phyloP scores from a whole-genome alignment of 768 basidiomycete genomes.

The Pholiota microspora region DNA sequence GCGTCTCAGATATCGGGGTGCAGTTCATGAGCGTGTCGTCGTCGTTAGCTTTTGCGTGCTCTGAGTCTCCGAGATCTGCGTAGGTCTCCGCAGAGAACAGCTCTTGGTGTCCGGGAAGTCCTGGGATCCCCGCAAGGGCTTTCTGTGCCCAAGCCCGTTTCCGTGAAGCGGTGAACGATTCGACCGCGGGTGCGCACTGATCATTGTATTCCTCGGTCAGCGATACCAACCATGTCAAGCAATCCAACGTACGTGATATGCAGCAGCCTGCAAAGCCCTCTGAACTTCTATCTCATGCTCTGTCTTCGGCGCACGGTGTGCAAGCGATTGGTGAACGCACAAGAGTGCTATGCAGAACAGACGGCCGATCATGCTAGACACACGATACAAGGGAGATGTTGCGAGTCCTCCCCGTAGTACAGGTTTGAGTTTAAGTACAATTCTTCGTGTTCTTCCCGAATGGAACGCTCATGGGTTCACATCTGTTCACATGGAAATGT shows the following conservation, averaged over 20 bases:
- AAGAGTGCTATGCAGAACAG: conserved; percentile 21
- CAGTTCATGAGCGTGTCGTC: conserved; percentile 42
- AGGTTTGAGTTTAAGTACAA: neutral
- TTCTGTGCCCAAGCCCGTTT: conserved; percentile 47
- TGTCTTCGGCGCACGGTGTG: conserved; percentile 44
- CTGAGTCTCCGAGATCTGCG: conserved; percentile 26
- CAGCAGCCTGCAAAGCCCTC: conserved; percentile 47
- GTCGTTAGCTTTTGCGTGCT: conserved; percentile 14
- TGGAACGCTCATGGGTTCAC: conserved; percentile 2
- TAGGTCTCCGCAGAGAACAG: conserved; percentile 41
- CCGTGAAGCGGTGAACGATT: conserved; percentile 46
- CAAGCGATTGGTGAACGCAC: conserved; percentile 21
- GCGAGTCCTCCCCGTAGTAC: neutral
- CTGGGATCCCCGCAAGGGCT: conserved; percentile 22
- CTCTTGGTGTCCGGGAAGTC: conserved; percentile 24
- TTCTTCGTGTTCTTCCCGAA: neutral
- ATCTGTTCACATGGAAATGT: conserved; percentile 14
- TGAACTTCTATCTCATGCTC: conserved; percentile 46
- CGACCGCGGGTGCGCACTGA: conserved; percentile 53
- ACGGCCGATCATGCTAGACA: conserved; percentile 1
- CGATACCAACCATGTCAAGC: too few species aligned
- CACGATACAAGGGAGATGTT: neutral
- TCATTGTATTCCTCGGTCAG: neutral
- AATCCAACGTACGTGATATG: conserved; percentile 42
- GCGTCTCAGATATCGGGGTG: conserved; percentile 41